phyloP scores from a whole-genome alignment of 441 rosid species.

The Pelargonium fulgidum region DNA sequence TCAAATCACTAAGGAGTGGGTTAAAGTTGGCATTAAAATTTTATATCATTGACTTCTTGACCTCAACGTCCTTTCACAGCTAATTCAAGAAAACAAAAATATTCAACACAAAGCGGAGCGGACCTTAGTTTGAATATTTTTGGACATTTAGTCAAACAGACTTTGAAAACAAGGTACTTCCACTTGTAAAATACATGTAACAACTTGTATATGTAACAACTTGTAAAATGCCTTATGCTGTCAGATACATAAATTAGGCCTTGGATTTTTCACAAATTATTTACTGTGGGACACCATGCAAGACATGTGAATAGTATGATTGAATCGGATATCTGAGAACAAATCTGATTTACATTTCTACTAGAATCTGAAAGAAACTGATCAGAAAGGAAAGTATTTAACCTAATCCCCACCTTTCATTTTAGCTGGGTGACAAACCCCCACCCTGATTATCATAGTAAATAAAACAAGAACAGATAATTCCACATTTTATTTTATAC shows the following conservation, averaged over 20 bases:
- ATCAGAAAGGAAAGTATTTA: background rate
- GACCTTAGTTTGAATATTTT: no score
- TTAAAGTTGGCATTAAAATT: no score
- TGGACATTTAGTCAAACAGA: background rate
- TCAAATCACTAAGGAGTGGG: background rate
- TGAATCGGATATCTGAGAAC: background rate
- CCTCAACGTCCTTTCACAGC: no score
- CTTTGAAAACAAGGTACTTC: background rate
- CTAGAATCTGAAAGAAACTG: background rate
- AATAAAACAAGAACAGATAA: background rate
- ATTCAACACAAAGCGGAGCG: no score
- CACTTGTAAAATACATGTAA: no score
- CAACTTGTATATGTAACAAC: background rate
- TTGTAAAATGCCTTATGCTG: background rate
- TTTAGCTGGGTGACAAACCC: background rate
- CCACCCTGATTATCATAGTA: slow-evolving; percentile 5
- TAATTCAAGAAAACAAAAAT: no score
- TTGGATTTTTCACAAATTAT: no score
- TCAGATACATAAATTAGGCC: background rate
- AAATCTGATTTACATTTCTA: background rate
- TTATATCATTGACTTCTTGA: no score
- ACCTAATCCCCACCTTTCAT: background rate
- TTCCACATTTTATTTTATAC: no score
- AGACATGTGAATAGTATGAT: background rate
- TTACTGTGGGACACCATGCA: no score